These are phyloP conservation scores for Pythium periplocum DNA, from an alignment of 352 stramenopile genomes.

Conservation along the genomic window DNA sequence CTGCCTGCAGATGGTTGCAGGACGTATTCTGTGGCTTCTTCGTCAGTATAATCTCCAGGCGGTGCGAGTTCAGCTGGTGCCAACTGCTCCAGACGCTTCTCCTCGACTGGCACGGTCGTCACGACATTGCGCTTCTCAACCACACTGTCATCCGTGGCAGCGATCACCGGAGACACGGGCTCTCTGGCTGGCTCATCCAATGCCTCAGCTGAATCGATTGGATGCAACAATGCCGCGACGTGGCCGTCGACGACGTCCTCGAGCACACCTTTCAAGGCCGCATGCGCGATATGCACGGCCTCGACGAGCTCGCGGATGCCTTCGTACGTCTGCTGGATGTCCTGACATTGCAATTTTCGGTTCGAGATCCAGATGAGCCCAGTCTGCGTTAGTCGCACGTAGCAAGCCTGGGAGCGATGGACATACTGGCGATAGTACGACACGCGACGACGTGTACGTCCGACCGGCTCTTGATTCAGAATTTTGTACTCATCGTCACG, in stretches of 20 bases:
- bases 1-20: too few species aligned
- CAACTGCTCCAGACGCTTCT: too few species aligned
- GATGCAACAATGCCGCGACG: too few species aligned
- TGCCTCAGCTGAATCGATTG: too few species aligned
- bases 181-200: too few species aligned
- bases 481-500: conserved; percentile 51
- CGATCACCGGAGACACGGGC: too few species aligned
- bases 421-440: conserved; percentile 68
- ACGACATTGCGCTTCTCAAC: too few species aligned
- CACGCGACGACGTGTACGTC: conserved; percentile 26
- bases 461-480: conserved; percentile 1
- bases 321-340: conserved; percentile 71
- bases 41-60: too few species aligned
- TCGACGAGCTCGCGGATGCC: conserved; percentile 45
- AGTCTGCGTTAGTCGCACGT: conserved; percentile 69
- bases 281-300: conserved; percentile 36
- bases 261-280: conserved; percentile 32
- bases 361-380: conserved; percentile 82
- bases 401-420: conserved; percentile 56
- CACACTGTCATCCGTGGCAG: too few species aligned
- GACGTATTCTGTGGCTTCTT: too few species aligned
- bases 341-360: conserved; percentile 56
- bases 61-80: too few species aligned
- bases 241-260: conserved; percentile 3
- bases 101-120: too few species aligned